These are phyloP conservation scores for Conringia planisiliqua DNA, from an alignment of 345 rosid species.

Conservation along the genomic window DNA sequence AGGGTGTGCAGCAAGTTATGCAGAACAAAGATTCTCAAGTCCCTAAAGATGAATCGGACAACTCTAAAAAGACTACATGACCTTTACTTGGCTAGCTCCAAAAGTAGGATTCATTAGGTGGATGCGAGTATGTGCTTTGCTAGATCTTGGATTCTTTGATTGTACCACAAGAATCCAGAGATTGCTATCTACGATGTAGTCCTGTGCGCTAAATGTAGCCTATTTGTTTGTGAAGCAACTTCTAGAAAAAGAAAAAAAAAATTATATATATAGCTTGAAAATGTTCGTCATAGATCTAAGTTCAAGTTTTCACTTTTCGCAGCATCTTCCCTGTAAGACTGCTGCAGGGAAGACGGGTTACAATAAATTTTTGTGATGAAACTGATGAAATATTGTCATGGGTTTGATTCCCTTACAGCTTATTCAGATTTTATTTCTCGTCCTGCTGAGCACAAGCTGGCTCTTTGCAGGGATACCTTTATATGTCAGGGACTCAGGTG, in stretches of 20 bases:
- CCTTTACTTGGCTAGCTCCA: not conserved
- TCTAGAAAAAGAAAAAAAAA: not conserved
- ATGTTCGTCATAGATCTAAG: not conserved
- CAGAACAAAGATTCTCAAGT: slow-evolving; percentile 46
- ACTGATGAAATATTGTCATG: not conserved
- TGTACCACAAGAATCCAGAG: not conserved
- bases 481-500: not conserved
- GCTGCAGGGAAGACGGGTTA: not conserved
- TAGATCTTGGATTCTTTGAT: slow-evolving; percentile 14
- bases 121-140: slow-evolving; percentile 4
- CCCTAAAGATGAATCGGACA: slow-evolving; percentile 16
- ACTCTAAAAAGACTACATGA: slow-evolving; percentile 26
- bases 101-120: slow-evolving; percentile 16
- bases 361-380: not conserved
- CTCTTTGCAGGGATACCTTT: not conserved
- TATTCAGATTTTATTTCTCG: not conserved
- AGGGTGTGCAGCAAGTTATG: slow-evolving; percentile 70
- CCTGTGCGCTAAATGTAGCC: slow-evolving; percentile 4
- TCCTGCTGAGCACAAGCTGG: not conserved
- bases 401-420: slow-evolving; percentile 6
- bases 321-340: not conserved
- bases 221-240: slow-evolving; percentile 4
- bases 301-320: not conserved
- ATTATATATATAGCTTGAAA: not conserved
- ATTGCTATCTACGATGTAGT: not conserved